These are phyloP conservation scores for Trichoderma harzianum DNA, from an alignment of 2,329 filamentous ascomycete species.

Conservation along the genomic window DNA sequence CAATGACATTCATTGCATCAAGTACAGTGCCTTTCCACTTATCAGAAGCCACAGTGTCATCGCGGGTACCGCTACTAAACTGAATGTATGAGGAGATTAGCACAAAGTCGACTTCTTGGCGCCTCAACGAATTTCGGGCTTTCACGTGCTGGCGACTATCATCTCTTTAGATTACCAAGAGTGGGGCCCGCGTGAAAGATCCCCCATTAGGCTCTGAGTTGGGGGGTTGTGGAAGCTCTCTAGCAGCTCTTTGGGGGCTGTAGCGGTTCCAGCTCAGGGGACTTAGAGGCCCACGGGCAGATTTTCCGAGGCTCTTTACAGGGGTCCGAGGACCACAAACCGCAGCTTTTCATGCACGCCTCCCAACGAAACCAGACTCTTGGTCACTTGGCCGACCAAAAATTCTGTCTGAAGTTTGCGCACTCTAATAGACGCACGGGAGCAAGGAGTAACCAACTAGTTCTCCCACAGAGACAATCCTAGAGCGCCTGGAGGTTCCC, in stretches of 20 bases:
- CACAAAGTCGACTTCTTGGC: neutral
- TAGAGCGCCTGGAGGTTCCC: neutral
- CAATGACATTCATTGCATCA: neutral
- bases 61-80: neutral
- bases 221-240: neutral
- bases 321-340: constrained; percentile 11
- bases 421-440: constrained; percentile 9
- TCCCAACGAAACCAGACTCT: constrained; percentile 19
- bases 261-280: constrained; percentile 18
- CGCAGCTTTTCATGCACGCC: constrained; percentile 18
- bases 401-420: constrained; percentile 17
- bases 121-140: constrained; percentile 14
- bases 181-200: constrained; percentile 7
- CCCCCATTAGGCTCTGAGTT: neutral
- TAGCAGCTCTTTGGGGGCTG: constrained; percentile 6
- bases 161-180: neutral
- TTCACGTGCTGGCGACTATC: constrained; percentile 14
- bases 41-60: neutral
- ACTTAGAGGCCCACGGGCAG: constrained; percentile 16
- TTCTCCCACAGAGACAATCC: constrained; percentile 8
- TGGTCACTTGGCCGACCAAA: constrained; percentile 15
- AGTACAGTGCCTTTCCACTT: neutral
- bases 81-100: neutral
- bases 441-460: constrained; percentile 17
- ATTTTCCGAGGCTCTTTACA: constrained; percentile 19